Base-by-base conservation (phyloP, 352 stramenopile genomes). In the Pythium vanterpoolii region DNA sequence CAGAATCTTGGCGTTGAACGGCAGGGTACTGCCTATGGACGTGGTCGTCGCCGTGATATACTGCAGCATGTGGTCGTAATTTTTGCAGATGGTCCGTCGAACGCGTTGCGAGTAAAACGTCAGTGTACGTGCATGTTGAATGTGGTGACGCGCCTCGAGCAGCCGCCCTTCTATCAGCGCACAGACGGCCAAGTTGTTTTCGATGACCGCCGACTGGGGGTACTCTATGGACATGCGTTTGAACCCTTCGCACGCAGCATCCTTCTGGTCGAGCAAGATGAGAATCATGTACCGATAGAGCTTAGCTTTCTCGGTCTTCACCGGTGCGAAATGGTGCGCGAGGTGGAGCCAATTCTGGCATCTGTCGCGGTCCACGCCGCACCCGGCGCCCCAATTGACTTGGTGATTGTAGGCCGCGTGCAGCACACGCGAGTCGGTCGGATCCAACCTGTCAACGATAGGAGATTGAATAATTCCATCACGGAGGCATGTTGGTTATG, bases 351-450 rank as follows among this genome's bases (percentile, higher is more conserved):
- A 33, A 10, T 45, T 34, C 5, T 56, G 56, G 40, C 65, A 72
- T 4, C 56, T 11, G 5, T 28, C 30, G 0, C 18, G 18, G 16
- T 51, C 23, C 5, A 6, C 4, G 0, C 34, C 33, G 36, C 64
- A 71, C 0, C 62, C 62, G 9, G 28, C 40, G 31, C 33, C 38
- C 34, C 18, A 50, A 4, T 27, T n/a, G 18, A 40, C 11, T 16
- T 64, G 28, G 34, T 51, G 34, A 2, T 55, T 21, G 31, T 40
- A 64, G 3, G 44, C 46, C 1, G 33, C n/a, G 38, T 77, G 57
- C 28, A 77, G 30, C 3, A 73, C 36, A 4, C 71, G 50, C 66
- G 61, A 79, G 53, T 83, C 74, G 3, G 60, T 18, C 11, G 61
- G 66, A 57, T 79, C 69, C 16, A 72, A 13, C 11, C 66, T 71